Percentiles rank a stretch among this genome's conserved stretches.
Evolutionary conservation across 495 filamentous ascomycete genomes (phyloP).

Genomic region (Cercophora newfieldiana): DNA sequence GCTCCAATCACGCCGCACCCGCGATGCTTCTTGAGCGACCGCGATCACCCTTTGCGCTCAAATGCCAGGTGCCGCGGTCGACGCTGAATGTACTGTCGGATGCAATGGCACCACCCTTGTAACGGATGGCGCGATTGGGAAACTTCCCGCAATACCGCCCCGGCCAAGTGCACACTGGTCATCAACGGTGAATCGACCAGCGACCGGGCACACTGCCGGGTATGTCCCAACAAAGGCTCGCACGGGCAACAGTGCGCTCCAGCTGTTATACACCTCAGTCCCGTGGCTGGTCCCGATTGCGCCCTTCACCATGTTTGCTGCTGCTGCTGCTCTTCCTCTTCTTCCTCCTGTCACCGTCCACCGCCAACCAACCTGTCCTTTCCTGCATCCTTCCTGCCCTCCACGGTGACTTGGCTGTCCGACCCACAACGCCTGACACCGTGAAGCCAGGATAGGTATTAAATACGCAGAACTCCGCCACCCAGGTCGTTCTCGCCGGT

Average conservation of each 20-base stretch:
- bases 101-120: slow-evolving; percentile 35
- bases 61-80: not conserved
- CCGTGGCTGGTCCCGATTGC: not conserved
- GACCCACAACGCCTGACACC: not conserved
- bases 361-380: not conserved
- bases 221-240: slow-evolving; percentile 22
- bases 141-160: slow-evolving; percentile 17
- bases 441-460: not conserved
- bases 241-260: slow-evolving; percentile 18
- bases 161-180: not conserved
- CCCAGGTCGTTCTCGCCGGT: too few relatives aligned
- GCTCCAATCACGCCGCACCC: not conserved
- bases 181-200: not conserved
- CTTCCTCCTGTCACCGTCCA: too few relatives aligned
- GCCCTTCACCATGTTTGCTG: not conserved
- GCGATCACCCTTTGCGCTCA: slow-evolving; percentile 1
- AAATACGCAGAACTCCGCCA: not conserved
- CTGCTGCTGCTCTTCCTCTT: not conserved
- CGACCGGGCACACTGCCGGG: not conserved
- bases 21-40: not conserved
- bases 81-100: not conserved
- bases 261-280: not conserved
- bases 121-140: slow-evolving; percentile 38
- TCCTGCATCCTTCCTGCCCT: not conserved
- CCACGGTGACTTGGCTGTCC: not conserved